Conservation (phyloP, 2,329 filamentous ascomycete genomes). For the Diaporthe citri region DNA sequence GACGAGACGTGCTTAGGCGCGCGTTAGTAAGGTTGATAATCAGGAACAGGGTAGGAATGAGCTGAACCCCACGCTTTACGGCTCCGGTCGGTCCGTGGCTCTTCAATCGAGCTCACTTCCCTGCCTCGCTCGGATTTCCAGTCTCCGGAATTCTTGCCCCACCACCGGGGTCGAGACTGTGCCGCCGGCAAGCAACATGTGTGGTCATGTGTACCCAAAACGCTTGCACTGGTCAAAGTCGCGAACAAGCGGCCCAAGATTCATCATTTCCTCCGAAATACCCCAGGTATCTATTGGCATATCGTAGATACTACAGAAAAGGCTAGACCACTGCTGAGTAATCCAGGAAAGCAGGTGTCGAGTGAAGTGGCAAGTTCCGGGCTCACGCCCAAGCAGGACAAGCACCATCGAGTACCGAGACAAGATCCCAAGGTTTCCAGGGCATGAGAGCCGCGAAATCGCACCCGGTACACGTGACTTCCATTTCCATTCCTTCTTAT, state of each 20-base stretch:
- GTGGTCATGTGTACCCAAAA: background rate
- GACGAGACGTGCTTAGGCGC: background rate
- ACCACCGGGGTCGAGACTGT: background rate
- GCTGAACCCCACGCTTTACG: background rate
- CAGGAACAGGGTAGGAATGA: background rate
- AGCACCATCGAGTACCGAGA: background rate
- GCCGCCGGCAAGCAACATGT: background rate
- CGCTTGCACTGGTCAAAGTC: background rate
- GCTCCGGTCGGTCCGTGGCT: conserved; percentile 20
- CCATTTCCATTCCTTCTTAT: background rate
- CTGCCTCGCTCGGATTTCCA: background rate
- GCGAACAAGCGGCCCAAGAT: background rate
- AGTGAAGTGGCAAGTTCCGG: background rate
- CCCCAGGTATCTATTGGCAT: too few species aligned
- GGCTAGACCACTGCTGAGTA: background rate
- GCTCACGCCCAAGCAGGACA: background rate
- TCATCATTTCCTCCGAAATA: background rate
- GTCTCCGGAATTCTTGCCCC: background rate
- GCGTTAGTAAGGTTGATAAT: background rate
- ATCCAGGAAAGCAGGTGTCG: background rate
- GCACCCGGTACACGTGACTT: background rate
- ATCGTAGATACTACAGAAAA: background rate
- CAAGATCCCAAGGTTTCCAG: background rate
- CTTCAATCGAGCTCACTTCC: background rate
- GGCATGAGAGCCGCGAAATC: background rate